phyloP scores from a whole-genome alignment of 129 eudicot species.

The Ambrosia artemisiifolia region DNA sequence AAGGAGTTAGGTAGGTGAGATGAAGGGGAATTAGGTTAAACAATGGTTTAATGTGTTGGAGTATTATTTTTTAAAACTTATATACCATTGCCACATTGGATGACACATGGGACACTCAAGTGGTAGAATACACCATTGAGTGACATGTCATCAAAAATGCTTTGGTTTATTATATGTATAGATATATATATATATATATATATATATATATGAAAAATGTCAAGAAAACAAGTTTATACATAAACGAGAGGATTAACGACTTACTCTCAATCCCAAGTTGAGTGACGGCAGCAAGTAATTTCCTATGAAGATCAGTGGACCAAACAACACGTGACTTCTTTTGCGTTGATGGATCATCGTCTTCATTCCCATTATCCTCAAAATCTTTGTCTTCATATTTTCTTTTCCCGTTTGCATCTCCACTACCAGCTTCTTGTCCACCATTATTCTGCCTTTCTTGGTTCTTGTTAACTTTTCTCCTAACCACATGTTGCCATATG shows the following conservation, averaged over 20 bases:
- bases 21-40: too few relatives aligned
- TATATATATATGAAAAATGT: neutral
- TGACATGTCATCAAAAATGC: too few relatives aligned
- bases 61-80: too few relatives aligned
- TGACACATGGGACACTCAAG: too few relatives aligned
- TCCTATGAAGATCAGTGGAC: slow-evolving; percentile 93
- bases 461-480: slow-evolving; percentile 51
- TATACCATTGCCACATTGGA: too few relatives aligned
- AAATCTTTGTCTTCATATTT: slow-evolving; percentile 84
- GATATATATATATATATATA: too few relatives aligned
- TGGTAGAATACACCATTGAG: too few relatives aligned
- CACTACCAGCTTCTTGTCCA: slow-evolving; percentile 50
- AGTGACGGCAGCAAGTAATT: slow-evolving; percentile 90
- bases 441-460: slow-evolving; percentile 48
- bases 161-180: too few relatives aligned
- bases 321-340: slow-evolving; percentile 97
- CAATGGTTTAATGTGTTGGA: too few relatives aligned
- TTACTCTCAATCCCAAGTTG: slow-evolving; percentile 89
- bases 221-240: slow-evolving; percentile 5
- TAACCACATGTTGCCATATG: slow-evolving; percentile 91
- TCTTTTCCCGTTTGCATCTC: slow-evolving; percentile 74
- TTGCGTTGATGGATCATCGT: slow-evolving; percentile 72
- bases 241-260: slow-evolving; percentile 14
- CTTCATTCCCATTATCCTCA: slow-evolving; percentile 68
- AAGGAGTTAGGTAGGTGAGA: too few relatives aligned